Conservation (phyloP, 352 stramenopile species). For the Phytopythium litorale region DNA sequence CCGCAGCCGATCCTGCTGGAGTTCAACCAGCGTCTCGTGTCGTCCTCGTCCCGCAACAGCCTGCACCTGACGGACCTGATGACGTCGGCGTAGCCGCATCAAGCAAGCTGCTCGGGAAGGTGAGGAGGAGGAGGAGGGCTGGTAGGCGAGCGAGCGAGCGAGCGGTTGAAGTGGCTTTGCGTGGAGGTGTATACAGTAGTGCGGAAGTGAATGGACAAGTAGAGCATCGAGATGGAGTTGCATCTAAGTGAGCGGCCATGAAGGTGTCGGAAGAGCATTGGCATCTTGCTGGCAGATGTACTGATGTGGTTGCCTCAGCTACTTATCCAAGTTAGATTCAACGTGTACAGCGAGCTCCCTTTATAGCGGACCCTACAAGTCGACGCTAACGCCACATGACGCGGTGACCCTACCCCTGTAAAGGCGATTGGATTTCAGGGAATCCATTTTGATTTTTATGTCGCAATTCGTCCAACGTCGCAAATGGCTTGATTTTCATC, state of each 20-base stretch:
- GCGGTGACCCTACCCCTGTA: neutral
- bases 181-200: too few species aligned
- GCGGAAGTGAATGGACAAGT: neutral
- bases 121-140: neutral
- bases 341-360: neutral
- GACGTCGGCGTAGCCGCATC: conserved; percentile 6
- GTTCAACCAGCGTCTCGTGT: conserved; percentile 41
- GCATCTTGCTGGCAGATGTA: too few species aligned
- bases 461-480: neutral
- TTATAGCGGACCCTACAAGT: neutral
- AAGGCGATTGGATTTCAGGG: neutral
- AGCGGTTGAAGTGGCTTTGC: too few species aligned
- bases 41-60: conserved; percentile 27
- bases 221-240: too few species aligned
- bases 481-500: neutral
- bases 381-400: neutral
- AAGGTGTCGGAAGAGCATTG: too few species aligned
- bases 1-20: conserved; percentile 49
- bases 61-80: conserved; percentile 25
- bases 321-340: too few species aligned
- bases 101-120: too few species aligned
- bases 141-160: too few species aligned
- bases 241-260: too few species aligned
- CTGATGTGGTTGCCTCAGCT: too few species aligned
- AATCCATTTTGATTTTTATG: neutral